Conservation (phyloP, 1,139 yeast genomes). For the Debaryomyces subglobosus region DNA sequence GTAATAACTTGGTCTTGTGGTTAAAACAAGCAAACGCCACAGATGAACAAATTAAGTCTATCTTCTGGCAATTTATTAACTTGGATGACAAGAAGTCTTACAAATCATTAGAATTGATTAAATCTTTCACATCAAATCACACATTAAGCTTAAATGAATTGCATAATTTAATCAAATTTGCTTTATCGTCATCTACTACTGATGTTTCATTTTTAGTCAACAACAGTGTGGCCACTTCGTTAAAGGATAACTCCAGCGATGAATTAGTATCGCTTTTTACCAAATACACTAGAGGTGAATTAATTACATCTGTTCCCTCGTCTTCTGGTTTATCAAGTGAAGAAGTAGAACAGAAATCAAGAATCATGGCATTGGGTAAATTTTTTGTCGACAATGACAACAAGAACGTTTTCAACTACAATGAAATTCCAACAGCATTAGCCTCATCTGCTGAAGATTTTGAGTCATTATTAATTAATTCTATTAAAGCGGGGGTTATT, state of each 20-base stretch:
- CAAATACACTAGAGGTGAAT: conserved; percentile 42
- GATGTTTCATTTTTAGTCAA: conserved; percentile 50
- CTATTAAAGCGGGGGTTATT: conserved; percentile 48
- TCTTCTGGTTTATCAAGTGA: conserved; percentile 19
- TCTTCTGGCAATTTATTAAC: conserved; percentile 44
- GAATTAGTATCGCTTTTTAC: conserved; percentile 33
- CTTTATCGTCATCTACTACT: conserved; percentile 44
- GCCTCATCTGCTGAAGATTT: conserved; percentile 38
- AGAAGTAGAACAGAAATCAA: conserved; percentile 34
- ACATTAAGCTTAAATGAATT: conserved; percentile 32
- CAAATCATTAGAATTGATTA: conserved; percentile 40
- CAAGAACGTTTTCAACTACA: conserved; percentile 36
- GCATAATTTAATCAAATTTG: conserved; percentile 36
- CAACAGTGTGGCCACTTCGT: conserved; percentile 40
- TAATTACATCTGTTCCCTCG: conserved; percentile 18
- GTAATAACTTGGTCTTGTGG: conserved; percentile 43
- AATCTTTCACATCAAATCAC: conserved; percentile 35
- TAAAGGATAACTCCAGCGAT: conserved; percentile 25
- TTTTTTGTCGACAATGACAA: conserved; percentile 34
- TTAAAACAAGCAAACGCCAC: conserved; percentile 34
- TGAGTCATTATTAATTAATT: conserved; percentile 46
- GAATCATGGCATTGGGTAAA: conserved; percentile 46
- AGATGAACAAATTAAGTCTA: conserved; percentile 29
- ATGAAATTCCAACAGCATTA: conserved; percentile 38
- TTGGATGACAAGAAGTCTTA: conserved; percentile 36